Conservation (phyloP, 768 basidiomycete species). For the Mycena leptocephala region DNA sequence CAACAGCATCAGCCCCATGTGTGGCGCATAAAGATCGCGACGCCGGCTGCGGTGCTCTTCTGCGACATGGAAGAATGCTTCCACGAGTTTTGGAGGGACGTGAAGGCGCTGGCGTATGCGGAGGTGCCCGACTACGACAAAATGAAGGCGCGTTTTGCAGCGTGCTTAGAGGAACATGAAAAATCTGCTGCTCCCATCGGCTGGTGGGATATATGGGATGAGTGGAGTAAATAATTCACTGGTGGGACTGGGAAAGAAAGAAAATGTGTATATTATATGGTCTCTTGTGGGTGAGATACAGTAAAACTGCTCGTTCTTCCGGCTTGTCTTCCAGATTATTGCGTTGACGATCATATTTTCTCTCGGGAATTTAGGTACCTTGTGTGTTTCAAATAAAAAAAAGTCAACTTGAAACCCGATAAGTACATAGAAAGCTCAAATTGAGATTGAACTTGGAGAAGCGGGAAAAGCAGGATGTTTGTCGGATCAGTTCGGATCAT, state of each 20-base stretch:
- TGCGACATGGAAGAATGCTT: slow-evolving; percentile 46
- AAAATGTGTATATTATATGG: background rate
- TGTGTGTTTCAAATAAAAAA: no score
- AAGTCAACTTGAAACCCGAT: no score
- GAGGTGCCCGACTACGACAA: slow-evolving; percentile 48
- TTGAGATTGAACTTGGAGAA: no score
- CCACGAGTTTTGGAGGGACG: slow-evolving; percentile 48
- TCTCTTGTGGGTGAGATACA: background rate
- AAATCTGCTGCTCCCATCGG: background rate
- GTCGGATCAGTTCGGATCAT: background rate
- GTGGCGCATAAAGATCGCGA: slow-evolving; percentile 48
- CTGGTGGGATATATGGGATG: slow-evolving; percentile 32
- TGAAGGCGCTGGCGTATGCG: slow-evolving; percentile 48
- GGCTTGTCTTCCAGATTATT: background rate
- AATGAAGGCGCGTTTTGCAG: slow-evolving; percentile 41
- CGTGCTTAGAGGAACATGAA: slow-evolving; percentile 35
- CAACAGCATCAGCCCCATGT: slow-evolving; percentile 36
- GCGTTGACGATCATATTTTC: no score
- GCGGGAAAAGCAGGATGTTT: background rate
- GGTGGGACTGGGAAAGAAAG: background rate
- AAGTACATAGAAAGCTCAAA: no score
- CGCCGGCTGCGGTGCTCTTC: slow-evolving; percentile 45
- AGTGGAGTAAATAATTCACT: background rate
- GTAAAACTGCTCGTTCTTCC: background rate
- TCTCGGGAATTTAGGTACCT: no score